A percentile compares a stretch with the other conserved stretches of the same genome.
phyloP scores from a whole-genome alignment of 805 yeast genomes.

The Yamadazyma sp. region DNA sequence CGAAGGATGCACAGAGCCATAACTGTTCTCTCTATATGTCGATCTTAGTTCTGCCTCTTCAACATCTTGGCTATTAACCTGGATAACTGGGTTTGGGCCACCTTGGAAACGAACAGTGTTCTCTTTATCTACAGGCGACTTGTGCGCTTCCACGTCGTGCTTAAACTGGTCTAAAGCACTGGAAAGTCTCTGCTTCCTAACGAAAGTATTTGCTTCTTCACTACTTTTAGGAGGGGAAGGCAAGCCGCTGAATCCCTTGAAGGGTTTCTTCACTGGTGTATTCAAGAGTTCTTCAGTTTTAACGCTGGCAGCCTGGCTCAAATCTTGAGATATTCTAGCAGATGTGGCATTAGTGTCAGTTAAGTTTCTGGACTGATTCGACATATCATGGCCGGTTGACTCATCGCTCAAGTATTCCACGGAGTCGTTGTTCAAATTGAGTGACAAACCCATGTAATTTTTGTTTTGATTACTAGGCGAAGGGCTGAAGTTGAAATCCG shows the following conservation, averaged over 20 bases:
- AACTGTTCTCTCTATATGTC: conserved; percentile 11
- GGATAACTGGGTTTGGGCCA: conserved; percentile 9
- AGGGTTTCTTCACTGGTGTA: conserved; percentile 12
- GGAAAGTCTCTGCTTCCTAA: conserved; percentile 20
- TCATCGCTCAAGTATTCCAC: conserved; percentile 8
- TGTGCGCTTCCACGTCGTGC: conserved; percentile 23
- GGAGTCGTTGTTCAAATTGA: conserved; percentile 15
- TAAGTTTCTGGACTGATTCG: conserved; percentile 1
- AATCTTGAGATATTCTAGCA: conserved; percentile 7
- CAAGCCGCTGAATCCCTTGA: background rate
- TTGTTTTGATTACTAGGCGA: conserved; percentile 13
- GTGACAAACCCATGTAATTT: conserved; percentile 25
- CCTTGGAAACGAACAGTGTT: conserved; percentile 9
- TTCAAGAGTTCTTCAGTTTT: conserved; percentile 16
- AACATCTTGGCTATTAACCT: conserved; percentile 2
- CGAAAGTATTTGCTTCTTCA: background rate
- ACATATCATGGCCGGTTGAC: conserved; percentile 6
- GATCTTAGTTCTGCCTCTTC: conserved; percentile 6
- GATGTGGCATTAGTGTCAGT: conserved; percentile 15
- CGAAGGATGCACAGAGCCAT: conserved; percentile 16
- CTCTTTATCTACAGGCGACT: conserved; percentile 11
- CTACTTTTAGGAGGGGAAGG: conserved; percentile 12
- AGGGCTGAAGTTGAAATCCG: conserved; percentile 20
- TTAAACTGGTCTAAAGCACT: conserved; percentile 29
- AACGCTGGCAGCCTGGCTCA: conserved; percentile 12